These are phyloP conservation scores for Sclerotinia glacialis DNA, from an alignment of 2,329 filamentous ascomycete species.

Conservation along the genomic window DNA sequence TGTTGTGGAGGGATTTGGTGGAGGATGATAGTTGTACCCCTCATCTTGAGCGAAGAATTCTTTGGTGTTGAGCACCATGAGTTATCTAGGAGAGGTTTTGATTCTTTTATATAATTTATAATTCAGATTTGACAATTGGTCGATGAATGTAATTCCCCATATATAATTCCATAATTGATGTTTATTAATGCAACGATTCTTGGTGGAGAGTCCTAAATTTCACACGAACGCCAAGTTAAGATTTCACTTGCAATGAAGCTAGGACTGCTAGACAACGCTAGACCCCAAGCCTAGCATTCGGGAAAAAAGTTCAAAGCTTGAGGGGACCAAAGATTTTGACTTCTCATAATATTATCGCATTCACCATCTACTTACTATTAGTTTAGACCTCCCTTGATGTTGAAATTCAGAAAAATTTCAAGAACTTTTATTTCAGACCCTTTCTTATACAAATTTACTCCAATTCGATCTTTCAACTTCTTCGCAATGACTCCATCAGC, in stretches of 20 bases:
- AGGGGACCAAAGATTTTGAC: neutral
- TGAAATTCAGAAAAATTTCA: constrained; percentile 17
- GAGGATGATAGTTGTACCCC: neutral
- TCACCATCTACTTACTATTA: too few relatives aligned
- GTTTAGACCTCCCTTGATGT: constrained; percentile 35
- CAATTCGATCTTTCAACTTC: constrained; percentile 20
- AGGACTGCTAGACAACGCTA: neutral
- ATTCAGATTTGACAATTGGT: neutral
- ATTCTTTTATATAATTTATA: neutral
- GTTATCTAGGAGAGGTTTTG: neutral
- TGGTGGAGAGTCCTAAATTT: constrained; percentile 12
- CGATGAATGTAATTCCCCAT: neutral
- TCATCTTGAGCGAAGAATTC: neutral
- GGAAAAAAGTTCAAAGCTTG: constrained; percentile 13
- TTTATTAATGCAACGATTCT: constrained; percentile 1
- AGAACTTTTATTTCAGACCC: constrained; percentile 3
- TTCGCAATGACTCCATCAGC: constrained; percentile 24
- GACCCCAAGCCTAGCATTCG: constrained; percentile 11
- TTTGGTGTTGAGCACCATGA: neutral
- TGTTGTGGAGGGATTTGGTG: neutral
- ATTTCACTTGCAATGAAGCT: constrained; percentile 5
- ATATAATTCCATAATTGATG: neutral
- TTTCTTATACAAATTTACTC: neutral
- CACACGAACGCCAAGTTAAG: neutral
- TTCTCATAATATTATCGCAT: neutral